These are phyloP conservation scores for Backusella tuberculispora DNA, from an alignment of 192 early-diverging fungal species.

Conservation along the genomic window DNA sequence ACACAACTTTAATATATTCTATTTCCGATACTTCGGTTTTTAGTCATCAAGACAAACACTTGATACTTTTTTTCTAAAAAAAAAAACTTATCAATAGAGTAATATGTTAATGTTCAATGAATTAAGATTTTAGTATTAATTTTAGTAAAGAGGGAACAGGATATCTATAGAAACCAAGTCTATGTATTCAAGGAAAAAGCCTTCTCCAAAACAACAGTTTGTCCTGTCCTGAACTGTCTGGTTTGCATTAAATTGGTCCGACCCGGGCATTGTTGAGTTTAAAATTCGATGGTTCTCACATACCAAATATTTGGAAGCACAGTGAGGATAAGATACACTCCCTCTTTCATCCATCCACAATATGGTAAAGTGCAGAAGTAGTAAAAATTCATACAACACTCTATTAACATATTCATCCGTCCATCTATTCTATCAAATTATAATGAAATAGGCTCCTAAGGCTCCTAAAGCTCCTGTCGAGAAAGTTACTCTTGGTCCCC, in stretches of 20 bases:
- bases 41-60: too few relatives aligned
- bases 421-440: slow-evolving; percentile 27
- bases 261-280: background rate
- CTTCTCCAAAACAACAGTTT: too few relatives aligned
- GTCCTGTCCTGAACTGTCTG: too few relatives aligned
- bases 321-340: background rate
- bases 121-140: too few relatives aligned
- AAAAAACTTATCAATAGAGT: too few relatives aligned
- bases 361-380: slow-evolving; percentile 2
- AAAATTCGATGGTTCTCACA: background rate
- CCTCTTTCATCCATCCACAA: slow-evolving; percentile 15
- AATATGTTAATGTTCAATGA: too few relatives aligned
- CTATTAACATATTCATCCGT: background rate
- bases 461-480: slow-evolving; percentile 49
- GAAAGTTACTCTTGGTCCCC: slow-evolving; percentile 94
- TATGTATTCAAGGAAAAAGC: too few relatives aligned
- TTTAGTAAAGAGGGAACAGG: too few relatives aligned
- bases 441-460: slow-evolving; percentile 24
- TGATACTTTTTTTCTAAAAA: too few relatives aligned
- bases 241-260: background rate
- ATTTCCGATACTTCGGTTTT: too few relatives aligned
- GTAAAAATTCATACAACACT: background rate
- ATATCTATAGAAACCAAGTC: too few relatives aligned
- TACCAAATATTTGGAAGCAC: background rate
- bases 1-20: too few relatives aligned